Evolutionary conservation across 2,329 filamentous ascomycete genomes (phyloP), one percentile per base, ranked within the genome.

Genomic region (Trichothecium sympodiale): DNA sequence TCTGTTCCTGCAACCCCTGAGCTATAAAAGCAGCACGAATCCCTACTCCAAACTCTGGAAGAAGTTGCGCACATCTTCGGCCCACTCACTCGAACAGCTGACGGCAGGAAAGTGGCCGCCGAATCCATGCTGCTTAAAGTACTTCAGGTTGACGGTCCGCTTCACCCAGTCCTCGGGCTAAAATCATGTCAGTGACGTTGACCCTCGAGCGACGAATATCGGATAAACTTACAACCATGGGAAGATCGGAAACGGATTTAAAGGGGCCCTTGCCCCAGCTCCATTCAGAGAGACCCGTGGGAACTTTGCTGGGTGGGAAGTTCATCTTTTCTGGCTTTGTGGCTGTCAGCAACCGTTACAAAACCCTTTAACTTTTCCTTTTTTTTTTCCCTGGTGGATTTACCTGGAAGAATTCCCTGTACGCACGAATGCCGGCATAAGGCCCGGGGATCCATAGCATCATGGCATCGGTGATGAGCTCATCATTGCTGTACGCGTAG

Each of bases 71-170:
- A 36, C 30, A 26, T 40, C 38, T 7, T 28, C 14, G n/a, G 27
- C 27, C 38, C 38, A 40, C n/a, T 26, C 6, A 8, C 28, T 17
- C 15, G 38, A 34, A 8, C 30, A 10, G 23, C 34, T 40, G 18
- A 34, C 17, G 7, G 38, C 34, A 9, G 38, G 38, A 27, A 40
- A 40, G 23, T 40, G 38, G 29, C 38, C 38, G 10, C 38, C 38
- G 8, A 13, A 17, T 4, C 25, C 34, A 15, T 40, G 38, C n/a
- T 15, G 17, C 12, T 10, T 27, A 14, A 27, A 17, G 17, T 27
- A 35, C 13, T 17, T 20, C 18, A 35, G 15, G 25, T 35, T 28
- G 20, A 28, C 33, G 12, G n/a, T 17, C 8, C 33, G 33, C 18
- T 9, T n/a, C 8, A 20, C 23, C 33, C 33, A 35, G 8, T 27